These are phyloP conservation scores for Coniosporium tulheliwenetii DNA, from an alignment of 2,329 filamentous ascomycete species.

Conservation along the genomic window DNA sequence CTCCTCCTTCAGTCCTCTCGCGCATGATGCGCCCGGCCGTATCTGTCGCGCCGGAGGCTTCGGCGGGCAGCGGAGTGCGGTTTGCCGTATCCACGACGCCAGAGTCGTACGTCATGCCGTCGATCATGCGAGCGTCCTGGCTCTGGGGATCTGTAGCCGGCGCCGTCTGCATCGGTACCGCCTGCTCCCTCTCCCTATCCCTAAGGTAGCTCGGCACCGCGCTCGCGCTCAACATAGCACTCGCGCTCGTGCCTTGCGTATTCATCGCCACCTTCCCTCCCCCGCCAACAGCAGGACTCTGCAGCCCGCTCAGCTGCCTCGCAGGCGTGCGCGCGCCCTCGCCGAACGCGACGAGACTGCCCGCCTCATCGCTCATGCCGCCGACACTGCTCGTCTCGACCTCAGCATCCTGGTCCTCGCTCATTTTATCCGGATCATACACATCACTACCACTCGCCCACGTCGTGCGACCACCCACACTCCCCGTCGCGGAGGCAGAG, in stretches of 20 bases:
- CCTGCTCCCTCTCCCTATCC: slow-evolving; percentile 9
- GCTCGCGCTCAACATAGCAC: slow-evolving; percentile 6
- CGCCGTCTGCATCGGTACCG: slow-evolving; percentile 4
- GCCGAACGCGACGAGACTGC: slow-evolving; percentile 78
- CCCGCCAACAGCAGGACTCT: slow-evolving; percentile 55
- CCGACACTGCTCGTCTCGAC: slow-evolving; percentile 46
- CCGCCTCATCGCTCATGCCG: slow-evolving; percentile 74
- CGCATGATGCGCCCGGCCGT: slow-evolving; percentile 50
- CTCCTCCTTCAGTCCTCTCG: slow-evolving; percentile 40
- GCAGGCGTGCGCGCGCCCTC: slow-evolving; percentile 58
- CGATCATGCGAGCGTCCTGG: slow-evolving; percentile 25
- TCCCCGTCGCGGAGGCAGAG: slow-evolving; percentile 75
- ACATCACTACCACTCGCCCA: slow-evolving; percentile 53
- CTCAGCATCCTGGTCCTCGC: slow-evolving; percentile 32
- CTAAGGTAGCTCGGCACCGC: slow-evolving; percentile 17
- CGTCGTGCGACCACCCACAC: slow-evolving; percentile 50
- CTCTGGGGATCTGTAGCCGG: slow-evolving; percentile 15
- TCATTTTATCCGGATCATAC: slow-evolving; percentile 27
- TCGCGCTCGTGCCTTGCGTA: not conserved
- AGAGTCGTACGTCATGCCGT: slow-evolving; percentile 30
- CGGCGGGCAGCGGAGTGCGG: slow-evolving; percentile 12
- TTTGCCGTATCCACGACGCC: slow-evolving; percentile 23
- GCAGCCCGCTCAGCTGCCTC: slow-evolving; percentile 48
- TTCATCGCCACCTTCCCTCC: slow-evolving; percentile 5
- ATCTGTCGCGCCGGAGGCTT: slow-evolving; percentile 22